These are phyloP conservation scores for Linderniella brevidens DNA, from an alignment of 257 asterid genomes.

Conservation along the genomic window DNA sequence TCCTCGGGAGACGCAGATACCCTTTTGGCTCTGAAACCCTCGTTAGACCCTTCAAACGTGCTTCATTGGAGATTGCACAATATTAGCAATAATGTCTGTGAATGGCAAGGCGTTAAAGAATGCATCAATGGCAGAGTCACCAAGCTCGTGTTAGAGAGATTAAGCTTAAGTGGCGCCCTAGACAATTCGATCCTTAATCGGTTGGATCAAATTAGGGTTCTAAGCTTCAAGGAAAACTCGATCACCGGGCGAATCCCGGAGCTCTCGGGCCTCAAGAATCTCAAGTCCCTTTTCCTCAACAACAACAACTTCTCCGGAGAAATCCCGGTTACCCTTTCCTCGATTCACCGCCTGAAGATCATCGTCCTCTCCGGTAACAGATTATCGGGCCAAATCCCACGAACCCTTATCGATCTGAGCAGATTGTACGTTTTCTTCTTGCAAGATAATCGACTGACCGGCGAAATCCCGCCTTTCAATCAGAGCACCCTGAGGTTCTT, in stretches of 20 bases:
- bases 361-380: constrained; percentile 42
- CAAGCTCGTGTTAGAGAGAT: constrained; percentile 66
- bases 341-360: constrained; percentile 56
- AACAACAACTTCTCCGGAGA: constrained; percentile 44
- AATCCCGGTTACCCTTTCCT: constrained; percentile 37
- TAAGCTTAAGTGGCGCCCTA: constrained; percentile 48
- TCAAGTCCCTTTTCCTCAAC: constrained; percentile 63
- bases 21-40: constrained; percentile 23
- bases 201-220: constrained; percentile 70
- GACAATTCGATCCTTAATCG: constrained; percentile 44
- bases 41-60: constrained; percentile 26
- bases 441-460: constrained; percentile 52
- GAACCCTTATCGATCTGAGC: constrained; percentile 18
- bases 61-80: constrained; percentile 42
- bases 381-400: constrained; percentile 50
- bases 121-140: constrained; percentile 62
- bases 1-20: constrained; percentile 47
- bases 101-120: constrained; percentile 69
- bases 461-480: constrained; percentile 48
- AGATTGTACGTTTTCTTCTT: constrained; percentile 49
- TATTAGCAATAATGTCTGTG: constrained; percentile 30
- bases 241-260: constrained; percentile 63
- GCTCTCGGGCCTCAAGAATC: constrained; percentile 46
- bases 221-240: constrained; percentile 62
- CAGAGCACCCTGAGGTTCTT: constrained; percentile 60